These are phyloP conservation scores for Coffea humblotiana DNA, from an alignment of 305 asterid genomes.

Conservation along the genomic window DNA sequence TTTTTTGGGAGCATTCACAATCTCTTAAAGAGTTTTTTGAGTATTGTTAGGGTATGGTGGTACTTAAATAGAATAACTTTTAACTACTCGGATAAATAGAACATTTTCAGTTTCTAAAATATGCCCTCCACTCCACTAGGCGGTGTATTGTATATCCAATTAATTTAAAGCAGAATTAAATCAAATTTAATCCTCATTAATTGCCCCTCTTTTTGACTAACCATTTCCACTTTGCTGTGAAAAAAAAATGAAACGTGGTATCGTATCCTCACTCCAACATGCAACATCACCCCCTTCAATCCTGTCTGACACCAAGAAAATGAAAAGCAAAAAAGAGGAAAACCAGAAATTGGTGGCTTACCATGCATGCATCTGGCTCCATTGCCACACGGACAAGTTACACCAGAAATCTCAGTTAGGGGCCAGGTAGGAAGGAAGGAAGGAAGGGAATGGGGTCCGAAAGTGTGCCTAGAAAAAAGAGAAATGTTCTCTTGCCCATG, in stretches of 20 bases:
- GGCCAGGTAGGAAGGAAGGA: too few species aligned
- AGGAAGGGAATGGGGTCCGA: background rate
- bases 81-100: too few species aligned
- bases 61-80: too few species aligned
- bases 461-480: background rate
- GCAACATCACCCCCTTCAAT: background rate
- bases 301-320: background rate
- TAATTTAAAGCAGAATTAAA: too few species aligned
- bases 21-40: too few species aligned
- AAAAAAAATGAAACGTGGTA: background rate
- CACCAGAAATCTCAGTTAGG: conserved; percentile 9
- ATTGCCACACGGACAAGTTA: background rate
- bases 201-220: background rate
- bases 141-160: too few species aligned
- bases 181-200: background rate
- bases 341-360: background rate
- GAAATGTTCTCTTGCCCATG: background rate
- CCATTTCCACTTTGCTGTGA: background rate
- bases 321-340: background rate
- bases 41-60: too few species aligned
- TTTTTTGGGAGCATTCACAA: too few species aligned
- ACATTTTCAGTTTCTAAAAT: too few species aligned
- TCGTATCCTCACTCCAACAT: background rate
- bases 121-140: too few species aligned
- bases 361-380: background rate